Evolutionary conservation across 1,284 basidiomycete species (phyloP).

Genomic region (Heimioporus punctisporus): DNA sequence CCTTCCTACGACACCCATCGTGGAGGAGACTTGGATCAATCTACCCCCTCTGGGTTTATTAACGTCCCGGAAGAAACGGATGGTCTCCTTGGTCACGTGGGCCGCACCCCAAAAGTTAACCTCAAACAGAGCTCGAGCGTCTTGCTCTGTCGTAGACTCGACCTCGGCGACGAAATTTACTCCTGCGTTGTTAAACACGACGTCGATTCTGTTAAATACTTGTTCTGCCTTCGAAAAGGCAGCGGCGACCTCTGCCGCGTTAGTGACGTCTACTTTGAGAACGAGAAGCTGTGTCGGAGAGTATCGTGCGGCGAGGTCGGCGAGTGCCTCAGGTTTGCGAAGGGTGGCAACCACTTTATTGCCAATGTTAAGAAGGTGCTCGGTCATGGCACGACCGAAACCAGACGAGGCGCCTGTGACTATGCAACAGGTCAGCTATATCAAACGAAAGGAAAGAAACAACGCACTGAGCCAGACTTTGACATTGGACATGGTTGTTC

Average conservation of each 20-base stretch:
- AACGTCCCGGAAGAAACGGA: slow-evolving; percentile 40
- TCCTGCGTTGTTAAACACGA: slow-evolving; percentile 41
- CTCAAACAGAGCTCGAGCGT: slow-evolving; percentile 34
- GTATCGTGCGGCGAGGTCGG: slow-evolving; percentile 29
- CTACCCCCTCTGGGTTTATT: slow-evolving; percentile 35
- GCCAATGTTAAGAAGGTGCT: slow-evolving; percentile 32
- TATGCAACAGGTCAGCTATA: too few species aligned
- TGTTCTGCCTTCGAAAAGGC: slow-evolving; percentile 36
- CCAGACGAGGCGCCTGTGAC: slow-evolving; percentile 32
- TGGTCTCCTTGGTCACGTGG: slow-evolving; percentile 30
- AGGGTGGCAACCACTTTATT: slow-evolving; percentile 38
- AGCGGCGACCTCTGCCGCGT: slow-evolving; percentile 21
- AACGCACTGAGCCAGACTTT: slow-evolving; percentile 1
- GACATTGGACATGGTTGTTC: slow-evolving; percentile 11
- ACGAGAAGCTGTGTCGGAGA: slow-evolving; percentile 35
- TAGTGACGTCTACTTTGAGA: slow-evolving; percentile 42
- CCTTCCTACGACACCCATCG: slow-evolving; percentile 14
- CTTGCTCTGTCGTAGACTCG: slow-evolving; percentile 23
- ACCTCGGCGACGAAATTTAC: slow-evolving; percentile 14
- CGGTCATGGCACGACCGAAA: slow-evolving; percentile 24
- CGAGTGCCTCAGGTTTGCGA: slow-evolving; percentile 29
- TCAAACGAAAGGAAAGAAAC: too few species aligned
- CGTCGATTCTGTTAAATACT: slow-evolving; percentile 41
- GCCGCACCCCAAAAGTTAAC: slow-evolving; percentile 39
- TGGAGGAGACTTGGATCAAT: slow-evolving; percentile 35